phyloP scores from a whole-genome alignment of 208 protist species.

The Acanthamoeba lenticulata region DNA sequence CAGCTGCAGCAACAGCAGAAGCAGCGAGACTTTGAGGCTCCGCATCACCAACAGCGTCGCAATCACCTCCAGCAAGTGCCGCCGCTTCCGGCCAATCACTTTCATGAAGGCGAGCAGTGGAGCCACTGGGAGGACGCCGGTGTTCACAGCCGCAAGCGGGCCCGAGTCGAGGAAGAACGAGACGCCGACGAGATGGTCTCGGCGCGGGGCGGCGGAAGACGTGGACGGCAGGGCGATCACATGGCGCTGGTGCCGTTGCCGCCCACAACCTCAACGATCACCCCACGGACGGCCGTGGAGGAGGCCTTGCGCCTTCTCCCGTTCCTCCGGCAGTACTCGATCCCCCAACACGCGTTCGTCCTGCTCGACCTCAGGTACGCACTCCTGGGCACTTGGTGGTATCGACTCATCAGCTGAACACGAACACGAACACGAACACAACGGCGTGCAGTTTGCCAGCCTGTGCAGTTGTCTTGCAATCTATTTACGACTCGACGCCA shows the following conservation, averaged over 20 bases:
- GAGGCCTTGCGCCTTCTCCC: not conserved
- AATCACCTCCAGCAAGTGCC: not conserved
- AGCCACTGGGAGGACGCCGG: not conserved
- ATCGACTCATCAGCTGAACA: not conserved
- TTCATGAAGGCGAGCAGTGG: not conserved
- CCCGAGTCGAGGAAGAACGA: too few species aligned
- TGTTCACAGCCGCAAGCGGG: not conserved
- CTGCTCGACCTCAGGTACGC: not conserved
- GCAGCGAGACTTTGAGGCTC: not conserved
- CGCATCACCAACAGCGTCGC: not conserved
- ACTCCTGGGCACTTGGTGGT: too few species aligned
- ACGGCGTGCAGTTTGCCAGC: not conserved
- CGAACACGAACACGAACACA: not conserved
- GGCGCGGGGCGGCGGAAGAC: not conserved
- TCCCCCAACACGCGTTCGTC: not conserved
- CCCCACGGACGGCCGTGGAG: not conserved
- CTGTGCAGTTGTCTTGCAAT: not conserved
- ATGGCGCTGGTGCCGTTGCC: not conserved
- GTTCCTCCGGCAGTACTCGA: not conserved
- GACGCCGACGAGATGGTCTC: not conserved
- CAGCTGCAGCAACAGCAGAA: not conserved
- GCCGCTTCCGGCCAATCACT: not conserved
- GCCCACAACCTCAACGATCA: too few species aligned
- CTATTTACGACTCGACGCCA: too few species aligned
- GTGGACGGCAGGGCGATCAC: not conserved